These are phyloP conservation scores for Hyphopichia buzzinii DNA, from an alignment of 1,139 yeast genomes.

Conservation along the genomic window DNA sequence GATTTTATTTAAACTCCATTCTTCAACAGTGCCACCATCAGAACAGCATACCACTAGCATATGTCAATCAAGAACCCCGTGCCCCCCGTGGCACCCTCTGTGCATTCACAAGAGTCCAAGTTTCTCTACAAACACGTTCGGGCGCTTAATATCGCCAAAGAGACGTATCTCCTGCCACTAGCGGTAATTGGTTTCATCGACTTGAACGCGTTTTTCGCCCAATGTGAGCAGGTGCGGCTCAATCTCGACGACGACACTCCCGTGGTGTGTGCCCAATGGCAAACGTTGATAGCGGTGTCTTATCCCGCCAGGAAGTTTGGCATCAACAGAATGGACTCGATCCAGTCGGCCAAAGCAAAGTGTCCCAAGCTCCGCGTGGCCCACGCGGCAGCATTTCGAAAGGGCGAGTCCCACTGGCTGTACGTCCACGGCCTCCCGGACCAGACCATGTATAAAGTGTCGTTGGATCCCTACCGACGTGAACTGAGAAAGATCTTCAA, in stretches of 20 bases:
- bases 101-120: conserved; percentile 12
- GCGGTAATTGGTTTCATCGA: conserved; percentile 84
- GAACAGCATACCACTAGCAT: no score
- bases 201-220: conserved; percentile 94
- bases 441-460: conserved; percentile 67
- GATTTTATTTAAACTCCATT: no score
- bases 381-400: conserved; percentile 91
- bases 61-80: neutral
- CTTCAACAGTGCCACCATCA: no score
- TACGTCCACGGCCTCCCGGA: conserved; percentile 48
- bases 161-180: conserved; percentile 63
- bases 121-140: conserved; percentile 48
- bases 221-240: conserved; percentile 80
- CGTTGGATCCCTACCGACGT: conserved; percentile 85
- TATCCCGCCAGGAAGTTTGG: conserved; percentile 88
- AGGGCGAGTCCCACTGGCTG: conserved; percentile 83
- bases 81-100: no score
- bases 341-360: conserved; percentile 64
- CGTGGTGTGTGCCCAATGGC: conserved; percentile 94
- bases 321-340: conserved; percentile 70
- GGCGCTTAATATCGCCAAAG: conserved; percentile 42
- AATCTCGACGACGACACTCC: conserved; percentile 69
- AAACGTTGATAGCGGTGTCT: conserved; percentile 80
- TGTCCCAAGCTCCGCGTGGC: conserved; percentile 77
- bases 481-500: conserved; percentile 79